Evolutionary conservation across 2,329 filamentous ascomycete genomes (phyloP).

Genomic region (Penicillium concentricum): DNA sequence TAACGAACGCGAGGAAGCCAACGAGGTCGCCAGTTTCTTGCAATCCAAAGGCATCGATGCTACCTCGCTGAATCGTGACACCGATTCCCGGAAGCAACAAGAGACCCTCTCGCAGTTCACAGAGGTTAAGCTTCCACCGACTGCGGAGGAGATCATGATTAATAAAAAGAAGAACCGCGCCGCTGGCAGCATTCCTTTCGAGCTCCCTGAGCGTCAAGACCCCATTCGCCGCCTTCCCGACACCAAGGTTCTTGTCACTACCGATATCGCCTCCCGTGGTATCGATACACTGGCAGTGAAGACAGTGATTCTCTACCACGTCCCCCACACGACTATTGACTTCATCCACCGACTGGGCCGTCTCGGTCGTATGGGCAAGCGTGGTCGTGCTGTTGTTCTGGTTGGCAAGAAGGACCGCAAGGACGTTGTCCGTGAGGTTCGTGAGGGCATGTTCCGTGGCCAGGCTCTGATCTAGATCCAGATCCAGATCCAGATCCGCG

Average conservation of each 20-base stretch:
- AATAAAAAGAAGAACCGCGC: constrained; percentile 30
- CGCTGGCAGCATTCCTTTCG: constrained; percentile 43
- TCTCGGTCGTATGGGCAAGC: constrained; percentile 86
- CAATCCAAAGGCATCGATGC: constrained; percentile 84
- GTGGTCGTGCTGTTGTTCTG: constrained; percentile 84
- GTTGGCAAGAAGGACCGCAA: constrained; percentile 86
- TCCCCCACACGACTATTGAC: constrained; percentile 96
- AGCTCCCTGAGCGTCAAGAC: constrained; percentile 36
- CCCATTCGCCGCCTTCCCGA: constrained; percentile 61
- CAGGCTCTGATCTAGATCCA: constrained; percentile 66
- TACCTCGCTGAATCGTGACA: constrained; percentile 76
- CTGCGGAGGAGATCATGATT: constrained; percentile 35
- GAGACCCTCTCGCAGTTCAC: constrained; percentile 78
- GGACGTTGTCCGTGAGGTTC: constrained; percentile 88
- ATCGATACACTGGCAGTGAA: constrained; percentile 91
- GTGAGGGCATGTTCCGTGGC: constrained; percentile 82
- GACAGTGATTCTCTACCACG: constrained; percentile 91
- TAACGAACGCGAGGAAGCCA: constrained; percentile 88
- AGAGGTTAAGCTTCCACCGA: constrained; percentile 37
- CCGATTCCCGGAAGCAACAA: constrained; percentile 70
- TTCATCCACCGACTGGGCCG: constrained; percentile 95
- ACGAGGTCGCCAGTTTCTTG: constrained; percentile 77
- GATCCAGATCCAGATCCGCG: not conserved
- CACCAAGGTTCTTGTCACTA: constrained; percentile 89
- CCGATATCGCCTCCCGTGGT: constrained; percentile 85